Evolutionary conservation across 805 yeast species (phyloP), one percentile per base, ranked within the genome.

Genomic region (Alloascoidea africana): DNA sequence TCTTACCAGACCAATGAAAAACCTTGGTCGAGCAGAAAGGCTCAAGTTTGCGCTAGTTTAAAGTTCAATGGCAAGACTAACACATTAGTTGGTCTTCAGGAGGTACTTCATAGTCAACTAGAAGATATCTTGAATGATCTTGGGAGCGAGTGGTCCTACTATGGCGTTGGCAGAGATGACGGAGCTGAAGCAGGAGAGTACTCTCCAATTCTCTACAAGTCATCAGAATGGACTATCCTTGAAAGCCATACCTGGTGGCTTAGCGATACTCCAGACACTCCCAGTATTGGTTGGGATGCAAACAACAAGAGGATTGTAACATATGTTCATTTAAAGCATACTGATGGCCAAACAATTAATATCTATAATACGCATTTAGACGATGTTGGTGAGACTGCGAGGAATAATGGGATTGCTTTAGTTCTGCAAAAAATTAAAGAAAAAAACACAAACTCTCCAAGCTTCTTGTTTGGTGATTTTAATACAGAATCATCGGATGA

Each of bases 391-490:
- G 58, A 51, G 16, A 54, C 45, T 1, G 68, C 73, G n/a, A 52
- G 76, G 41, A 44, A 50, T 16, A 60, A 65, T 37, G 60, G 70
- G 4, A 66, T 70, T 4, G 59, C 63, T 33, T 42, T 69, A 41
- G 61, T 66, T 33, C 55, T 60, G 13, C 16, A 38, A 13, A 23
- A 23, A 23, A 23, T 23, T 8, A 23, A 23, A 8, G n/a, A n/a
- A 8, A 23, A n/a, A 23, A 63, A 42, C 57, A 23, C 8, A 8
- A 8, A 8, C 8, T 57, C 54, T 14, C 61, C 65, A 2, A 60
- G 63, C 2, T 54, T 70, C 36, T 53, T 73, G 14, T 54, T 62
- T 11, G 80, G 80, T 2, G 79, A 73, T 48, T 68, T 75, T 54
- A 75, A 75, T 46, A 63, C 75, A 27, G 56, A 60, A 37, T 62